Evolutionary conservation across 2,329 filamentous ascomycete species (phyloP).

Genomic region (Beauveria asiatica): DNA sequence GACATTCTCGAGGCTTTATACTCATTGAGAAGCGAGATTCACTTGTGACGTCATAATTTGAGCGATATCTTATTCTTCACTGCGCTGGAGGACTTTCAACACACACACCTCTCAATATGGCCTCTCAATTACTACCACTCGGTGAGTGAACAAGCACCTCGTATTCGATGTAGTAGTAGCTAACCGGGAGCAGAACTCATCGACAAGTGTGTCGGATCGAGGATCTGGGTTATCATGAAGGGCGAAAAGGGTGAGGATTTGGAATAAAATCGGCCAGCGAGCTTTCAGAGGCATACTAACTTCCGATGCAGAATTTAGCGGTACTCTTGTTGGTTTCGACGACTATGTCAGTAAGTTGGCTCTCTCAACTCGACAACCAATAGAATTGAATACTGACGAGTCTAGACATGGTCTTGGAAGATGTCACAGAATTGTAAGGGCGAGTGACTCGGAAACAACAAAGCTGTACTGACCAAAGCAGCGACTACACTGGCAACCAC

Average conservation of each 20-base stretch:
- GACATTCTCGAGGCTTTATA: not conserved
- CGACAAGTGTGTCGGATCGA: slow-evolving; percentile 95
- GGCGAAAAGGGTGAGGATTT: slow-evolving; percentile 73
- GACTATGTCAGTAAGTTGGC: slow-evolving; percentile 94
- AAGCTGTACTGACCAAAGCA: slow-evolving; percentile 31
- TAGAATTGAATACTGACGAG: slow-evolving; percentile 14
- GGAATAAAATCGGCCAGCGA: not conserved
- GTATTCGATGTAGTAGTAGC: not conserved
- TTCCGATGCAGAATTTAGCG: slow-evolving; percentile 69
- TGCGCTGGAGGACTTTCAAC: too few species aligned
- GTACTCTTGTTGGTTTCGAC: slow-evolving; percentile 89
- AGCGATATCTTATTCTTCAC: too few species aligned
- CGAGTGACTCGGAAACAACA: not conserved
- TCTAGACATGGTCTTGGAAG: slow-evolving; percentile 93
- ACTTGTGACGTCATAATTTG: not conserved
- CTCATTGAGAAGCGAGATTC: not conserved
- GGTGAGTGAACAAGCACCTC: slow-evolving; percentile 36
- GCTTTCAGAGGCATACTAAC: slow-evolving; percentile 13
- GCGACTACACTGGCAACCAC: slow-evolving; percentile 83
- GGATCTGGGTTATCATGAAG: slow-evolving; percentile 99
- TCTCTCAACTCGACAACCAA: not conserved
- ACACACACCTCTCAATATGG: slow-evolving; percentile 39
- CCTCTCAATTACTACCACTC: slow-evolving; percentile 65
- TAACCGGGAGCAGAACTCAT: slow-evolving; percentile 66
- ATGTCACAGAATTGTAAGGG: slow-evolving; percentile 84